Conservation (phyloP, 208 protist species). For the Leishmania arabica region DNA sequence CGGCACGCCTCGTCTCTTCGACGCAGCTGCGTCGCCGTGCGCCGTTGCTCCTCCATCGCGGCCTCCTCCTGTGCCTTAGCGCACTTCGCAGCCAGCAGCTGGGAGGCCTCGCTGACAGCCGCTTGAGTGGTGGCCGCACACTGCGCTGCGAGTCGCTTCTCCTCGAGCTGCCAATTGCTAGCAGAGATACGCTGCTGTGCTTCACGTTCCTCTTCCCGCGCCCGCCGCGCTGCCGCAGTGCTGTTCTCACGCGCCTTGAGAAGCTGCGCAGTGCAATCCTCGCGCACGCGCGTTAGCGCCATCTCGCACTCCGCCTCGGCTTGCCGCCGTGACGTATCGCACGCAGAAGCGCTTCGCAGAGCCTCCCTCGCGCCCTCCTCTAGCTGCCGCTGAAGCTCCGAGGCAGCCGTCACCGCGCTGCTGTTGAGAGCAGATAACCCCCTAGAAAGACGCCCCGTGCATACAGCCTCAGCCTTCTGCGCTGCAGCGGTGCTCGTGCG, state of each 20-base stretch:
- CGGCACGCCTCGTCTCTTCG: background rate
- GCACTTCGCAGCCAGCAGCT: conserved; percentile 1
- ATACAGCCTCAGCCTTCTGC: conserved; percentile 7
- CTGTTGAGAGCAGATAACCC: conserved; percentile 13
- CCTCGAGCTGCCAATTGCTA: conserved; percentile 6
- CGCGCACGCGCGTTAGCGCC: background rate
- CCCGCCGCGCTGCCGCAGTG: background rate
- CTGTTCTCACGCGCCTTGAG: background rate
- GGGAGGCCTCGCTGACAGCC: conserved; percentile 1
- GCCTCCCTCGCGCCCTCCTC: background rate
- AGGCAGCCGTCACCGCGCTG: background rate
- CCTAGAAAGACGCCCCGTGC: background rate
- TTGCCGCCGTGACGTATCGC: background rate
- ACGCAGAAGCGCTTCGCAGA: conserved; percentile 2
- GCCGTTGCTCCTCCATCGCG: background rate
- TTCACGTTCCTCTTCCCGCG: conserved; percentile 14
- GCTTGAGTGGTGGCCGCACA: conserved; percentile 7
- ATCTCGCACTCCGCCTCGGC: background rate
- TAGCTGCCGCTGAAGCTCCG: conserved; percentile 9
- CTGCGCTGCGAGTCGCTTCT: conserved; percentile 9
- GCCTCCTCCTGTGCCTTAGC: background rate
- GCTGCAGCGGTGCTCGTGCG: conserved; percentile 16
- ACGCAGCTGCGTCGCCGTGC: background rate
- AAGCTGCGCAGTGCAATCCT: conserved; percentile 1
- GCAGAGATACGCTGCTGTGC: background rate